Base-by-base conservation (phyloP, 768 basidiomycete genomes). In the Gloeostereum incarnatum region DNA sequence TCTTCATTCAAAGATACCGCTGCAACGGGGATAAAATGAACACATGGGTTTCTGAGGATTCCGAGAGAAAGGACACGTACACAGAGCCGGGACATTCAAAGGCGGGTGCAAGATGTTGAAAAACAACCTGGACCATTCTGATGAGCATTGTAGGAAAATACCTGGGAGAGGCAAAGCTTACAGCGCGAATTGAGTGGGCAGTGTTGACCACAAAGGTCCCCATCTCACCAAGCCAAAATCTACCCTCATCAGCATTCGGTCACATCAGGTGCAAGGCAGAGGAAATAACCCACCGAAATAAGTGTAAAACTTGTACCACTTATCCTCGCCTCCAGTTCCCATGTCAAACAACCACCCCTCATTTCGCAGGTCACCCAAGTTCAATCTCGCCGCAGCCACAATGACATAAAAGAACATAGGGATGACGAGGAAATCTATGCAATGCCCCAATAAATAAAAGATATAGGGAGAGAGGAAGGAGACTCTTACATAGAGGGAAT, bases 101-200 rank as follows among this genome's bases (percentile, higher is more conserved):
- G 86, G 86, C 27, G 90, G 81, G 52, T 91, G 86, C 31, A 92
- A 53, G 37, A 90, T 70, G 48, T 88, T 89, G 61, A 90, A 89
- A 53, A 90, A 89, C 24, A 90, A 44, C 41, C n/a, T n/a, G n/a
- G n/a, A n/a, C n/a, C n/a, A n/a, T n/a, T n/a, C 83, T 85, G 26
- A 21, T 18, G 19, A 25, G 19, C 9, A 39, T 22, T 44, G 11
- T 37, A 38, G 16, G 20, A 31, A 7, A 45, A 13, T 56, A 55
- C 36, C 60, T 55, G 29, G 62, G 43, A 24, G 55, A 43, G 31
- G 46, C 51, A 38, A 55, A 59, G 61, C 86, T 52, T 44, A 83
- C 78, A 99, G 56, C 3, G 94, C 94, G 42, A 97, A 76, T 53
- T 98, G 94, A 1, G 93, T 98, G 3, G 94, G 93, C 51, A 99